Evolutionary conservation across 129 eudicot species (phyloP), one percentile per base, ranked within the genome.

Genomic region (Mikania micrantha): DNA sequence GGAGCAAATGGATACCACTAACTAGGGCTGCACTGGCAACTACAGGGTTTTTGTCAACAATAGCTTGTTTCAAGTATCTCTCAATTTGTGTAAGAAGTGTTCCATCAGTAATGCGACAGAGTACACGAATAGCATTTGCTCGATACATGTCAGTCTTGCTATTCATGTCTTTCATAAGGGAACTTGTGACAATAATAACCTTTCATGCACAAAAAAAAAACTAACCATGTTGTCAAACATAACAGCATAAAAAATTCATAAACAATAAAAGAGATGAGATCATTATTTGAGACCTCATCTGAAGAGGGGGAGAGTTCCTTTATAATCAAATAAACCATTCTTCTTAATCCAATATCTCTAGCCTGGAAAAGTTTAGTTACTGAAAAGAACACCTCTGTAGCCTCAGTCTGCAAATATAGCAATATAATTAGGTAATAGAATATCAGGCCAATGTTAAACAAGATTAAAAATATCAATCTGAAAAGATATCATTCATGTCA

Each of bases 21-120:
- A 92, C 98, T 57, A 92, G 80, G 56, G 98, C 98, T 24, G 98
- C 98, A 85, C 98, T 92, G 15, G 96, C 95, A 67, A 92, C 98
- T 9, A 92, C 91, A 25, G 98, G 98, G 64, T 88, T 92, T 81
- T 92, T 92, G 82, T 92, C 98, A 35, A 88, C 96, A 71, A 88
- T 84, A 19, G 98, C 98, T 81, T 92, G 96, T 72, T 92, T 92
- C 54, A 92, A 78, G 80, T 88, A 92, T 82, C 97, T 91, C 74
- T 91, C 97, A 15, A 91, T 87, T 76, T 92, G 98, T 17, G 98
- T 88, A 20, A 88, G 81, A 69, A 88, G 95, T n/a, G 95, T 88
- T 38, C 91, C 96, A 80, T 92, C 96, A 0, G 85, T 92, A 69
- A 92, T 92, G 53, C 89, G 88, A 69, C 98, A 88, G n/a, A 92